Percentiles rank a stretch among this genome's conserved stretches.
Conservation (phyloP, 805 yeast species). For the Suhomyces sp. region DNA sequence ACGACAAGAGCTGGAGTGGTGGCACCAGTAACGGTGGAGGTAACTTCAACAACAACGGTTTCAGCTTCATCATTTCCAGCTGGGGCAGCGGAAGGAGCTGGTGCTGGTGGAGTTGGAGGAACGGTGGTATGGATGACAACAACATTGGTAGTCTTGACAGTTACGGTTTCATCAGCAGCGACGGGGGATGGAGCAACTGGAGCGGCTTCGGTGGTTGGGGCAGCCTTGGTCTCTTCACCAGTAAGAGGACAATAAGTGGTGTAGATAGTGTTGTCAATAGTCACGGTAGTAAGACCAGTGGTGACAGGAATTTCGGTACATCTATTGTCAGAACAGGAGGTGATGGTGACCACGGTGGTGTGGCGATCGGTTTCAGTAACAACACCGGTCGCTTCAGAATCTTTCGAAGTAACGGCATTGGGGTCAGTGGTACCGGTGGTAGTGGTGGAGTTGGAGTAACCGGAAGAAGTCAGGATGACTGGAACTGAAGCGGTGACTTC, state of each 20-base stretch:
- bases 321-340: constrained; percentile 32
- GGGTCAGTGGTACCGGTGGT: constrained; percentile 2
- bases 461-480: constrained; percentile 4
- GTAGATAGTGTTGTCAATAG: constrained; percentile 17
- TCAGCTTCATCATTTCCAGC: background rate
- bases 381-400: background rate
- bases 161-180: constrained; percentile 1
- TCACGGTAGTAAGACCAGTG: constrained; percentile 38
- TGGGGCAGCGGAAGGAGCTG: constrained; percentile 7
- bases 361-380: constrained; percentile 5
- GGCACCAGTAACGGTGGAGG: constrained; percentile 11
- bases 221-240: constrained; percentile 21
- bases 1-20: constrained; percentile 7
- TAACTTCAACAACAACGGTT: background rate
- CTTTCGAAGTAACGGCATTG: background rate
- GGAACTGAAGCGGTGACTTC: background rate
- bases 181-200: constrained; percentile 4
- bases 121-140: constrained; percentile 14
- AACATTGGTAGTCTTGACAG: constrained; percentile 9
- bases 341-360: constrained; percentile 25
- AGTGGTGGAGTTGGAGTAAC: constrained; percentile 9
- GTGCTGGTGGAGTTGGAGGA: constrained; percentile 4
- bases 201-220: constrained; percentile 8
- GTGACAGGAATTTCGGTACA: constrained; percentile 24
- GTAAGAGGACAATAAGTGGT: constrained; percentile 10